Conservation (phyloP, 106 monocot species). For the Acorus gramineus region DNA sequence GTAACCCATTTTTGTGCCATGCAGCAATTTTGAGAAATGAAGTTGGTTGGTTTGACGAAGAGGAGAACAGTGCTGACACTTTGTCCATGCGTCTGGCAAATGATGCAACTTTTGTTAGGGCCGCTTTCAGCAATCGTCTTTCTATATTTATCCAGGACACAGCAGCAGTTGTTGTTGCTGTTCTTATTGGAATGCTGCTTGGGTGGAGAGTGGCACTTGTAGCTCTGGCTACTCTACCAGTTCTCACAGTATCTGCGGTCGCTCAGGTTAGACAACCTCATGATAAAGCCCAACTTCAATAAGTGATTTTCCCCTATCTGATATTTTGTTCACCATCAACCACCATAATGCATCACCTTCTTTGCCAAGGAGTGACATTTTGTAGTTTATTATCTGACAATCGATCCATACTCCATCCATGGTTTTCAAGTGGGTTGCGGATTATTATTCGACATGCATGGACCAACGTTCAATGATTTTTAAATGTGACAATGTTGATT, state of each 20-base stretch:
- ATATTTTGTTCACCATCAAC: too few species aligned
- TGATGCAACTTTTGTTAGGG: conserved; percentile 98
- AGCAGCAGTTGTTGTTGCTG: conserved; percentile 68
- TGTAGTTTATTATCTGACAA: too few species aligned
- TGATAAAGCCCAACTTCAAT: too few species aligned
- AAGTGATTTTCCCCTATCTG: too few species aligned
- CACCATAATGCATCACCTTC: too few species aligned
- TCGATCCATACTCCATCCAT: too few species aligned
- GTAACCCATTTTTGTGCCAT: neutral
- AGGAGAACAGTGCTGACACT: conserved; percentile 91
- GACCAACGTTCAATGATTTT: too few species aligned
- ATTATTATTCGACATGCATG: too few species aligned
- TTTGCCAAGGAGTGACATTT: too few species aligned
- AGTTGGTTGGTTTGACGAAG: conserved; percentile 99
- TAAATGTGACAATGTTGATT: too few species aligned
- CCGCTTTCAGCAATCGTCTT: conserved; percentile 96
- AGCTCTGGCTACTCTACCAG: conserved; percentile 81
- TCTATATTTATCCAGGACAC: conserved; percentile 97
- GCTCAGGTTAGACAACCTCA: conserved; percentile 55
- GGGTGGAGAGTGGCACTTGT: conserved; percentile 90
- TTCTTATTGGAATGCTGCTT: conserved; percentile 78
- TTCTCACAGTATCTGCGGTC: conserved; percentile 81
- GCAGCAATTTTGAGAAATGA: conserved; percentile 88
- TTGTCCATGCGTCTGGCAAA: conserved; percentile 96
- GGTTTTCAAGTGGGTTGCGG: too few species aligned